Conservation (phyloP, 768 basidiomycete species). For the Collybiopsis confluens region DNA sequence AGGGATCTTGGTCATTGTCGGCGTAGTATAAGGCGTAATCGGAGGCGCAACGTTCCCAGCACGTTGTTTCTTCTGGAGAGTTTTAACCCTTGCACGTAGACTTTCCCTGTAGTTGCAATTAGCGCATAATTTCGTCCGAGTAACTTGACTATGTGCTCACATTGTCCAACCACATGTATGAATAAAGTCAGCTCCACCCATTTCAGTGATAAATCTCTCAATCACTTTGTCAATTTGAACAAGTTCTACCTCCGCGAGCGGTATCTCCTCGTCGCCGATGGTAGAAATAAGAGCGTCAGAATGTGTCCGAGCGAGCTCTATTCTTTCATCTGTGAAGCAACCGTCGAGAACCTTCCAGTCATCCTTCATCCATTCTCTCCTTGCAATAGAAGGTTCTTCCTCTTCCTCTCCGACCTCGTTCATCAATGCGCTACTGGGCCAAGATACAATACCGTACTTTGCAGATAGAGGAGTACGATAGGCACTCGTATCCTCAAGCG, state of each 20-base stretch:
- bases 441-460: neutral
- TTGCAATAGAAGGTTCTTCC: neutral
- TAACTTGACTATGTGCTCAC: slow-evolving; percentile 31
- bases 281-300: neutral
- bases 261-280: slow-evolving; percentile 21
- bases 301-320: slow-evolving; percentile 32
- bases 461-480: slow-evolving; percentile 5
- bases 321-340: slow-evolving; percentile 70
- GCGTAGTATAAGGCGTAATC: slow-evolving; percentile 35
- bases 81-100: slow-evolving; percentile 45
- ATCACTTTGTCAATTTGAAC: slow-evolving; percentile 58
- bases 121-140: neutral
- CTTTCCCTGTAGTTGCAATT: slow-evolving; percentile 35
- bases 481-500: neutral
- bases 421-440: slow-evolving; percentile 2
- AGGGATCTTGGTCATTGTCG: slow-evolving; percentile 6
- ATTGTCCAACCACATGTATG: slow-evolving; percentile 51
- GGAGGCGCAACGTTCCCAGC: slow-evolving; percentile 54
- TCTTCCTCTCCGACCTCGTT: neutral
- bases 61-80: slow-evolving; percentile 58
- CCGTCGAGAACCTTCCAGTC: slow-evolving; percentile 81
- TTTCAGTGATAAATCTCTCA: slow-evolving; percentile 45
- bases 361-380: slow-evolving; percentile 58
- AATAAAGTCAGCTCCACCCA: slow-evolving; percentile 42
- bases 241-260: slow-evolving; percentile 47